Evolutionary conservation across 108 stramenopile species (phyloP), one percentile per base, ranked within the genome.

Genomic region (Cyclotella atomus): DNA sequence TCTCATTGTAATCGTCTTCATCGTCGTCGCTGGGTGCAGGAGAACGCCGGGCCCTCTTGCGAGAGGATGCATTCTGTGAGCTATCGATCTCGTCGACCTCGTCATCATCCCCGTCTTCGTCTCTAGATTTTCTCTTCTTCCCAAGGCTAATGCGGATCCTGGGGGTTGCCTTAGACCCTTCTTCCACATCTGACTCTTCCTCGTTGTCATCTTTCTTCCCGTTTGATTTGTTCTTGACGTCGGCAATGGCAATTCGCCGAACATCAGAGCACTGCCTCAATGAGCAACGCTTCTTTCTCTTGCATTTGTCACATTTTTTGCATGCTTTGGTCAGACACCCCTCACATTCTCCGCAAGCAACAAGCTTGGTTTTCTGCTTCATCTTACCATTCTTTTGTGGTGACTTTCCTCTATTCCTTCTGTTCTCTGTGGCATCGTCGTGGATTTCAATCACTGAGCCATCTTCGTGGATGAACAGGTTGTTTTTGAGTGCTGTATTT

Each of bases 381-480:
- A 63, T 60, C 36, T 23, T 32, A 2, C 62, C 47, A 36, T 56
- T 75, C 52, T 61, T 68, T 28, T 29, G 19, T 19, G 55, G 46
- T 19, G 32, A 28, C 5, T 56, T 38, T 21, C 49, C 54, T 36
- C 63, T 59, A 43, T 68, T 57, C 67, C 79, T 75, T 50, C 79
- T 78, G n/a, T 59, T 66, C 52, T 83, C 76, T 45, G 76, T 62
- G 21, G 73, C 77, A 61, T 91, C 89, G 35, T 87, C 84, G 35
- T 83, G 43, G 16, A 95, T 82, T 27, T 91, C 86, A 49, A 95
- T 72, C 16, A 92, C 87, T 24, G 82, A 76, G 9, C 92, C 92
- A 76, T 92, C 92, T 65, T 93, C 92, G 10, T 88, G 81, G 23
- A 95, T 77, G 71, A 95, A 95, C 3, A 95, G 62, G 41, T 85